These are phyloP conservation scores for Neophaeococcomyces aloes DNA, from an alignment of 2,329 filamentous ascomycete species.

Conservation along the genomic window DNA sequence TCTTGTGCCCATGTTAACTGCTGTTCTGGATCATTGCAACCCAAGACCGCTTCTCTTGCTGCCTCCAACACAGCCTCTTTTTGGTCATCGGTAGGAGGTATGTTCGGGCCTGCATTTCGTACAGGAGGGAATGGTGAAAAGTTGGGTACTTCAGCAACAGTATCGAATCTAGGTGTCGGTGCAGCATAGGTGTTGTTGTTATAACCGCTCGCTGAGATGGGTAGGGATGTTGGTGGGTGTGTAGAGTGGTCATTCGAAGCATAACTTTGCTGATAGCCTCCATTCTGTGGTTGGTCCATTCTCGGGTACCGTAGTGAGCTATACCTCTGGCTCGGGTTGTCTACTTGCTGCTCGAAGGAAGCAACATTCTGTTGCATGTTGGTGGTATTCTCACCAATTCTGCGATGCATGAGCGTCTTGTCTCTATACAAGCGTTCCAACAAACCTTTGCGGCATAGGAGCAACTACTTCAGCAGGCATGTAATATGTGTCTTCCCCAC, in stretches of 20 bases:
- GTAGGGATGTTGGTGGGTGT: not conserved
- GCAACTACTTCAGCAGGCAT: slow-evolving; percentile 56
- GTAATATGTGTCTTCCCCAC: slow-evolving; percentile 57
- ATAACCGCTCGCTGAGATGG: not conserved
- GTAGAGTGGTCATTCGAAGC: not conserved
- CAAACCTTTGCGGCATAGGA: slow-evolving; percentile 57
- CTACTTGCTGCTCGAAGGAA: slow-evolving; percentile 73
- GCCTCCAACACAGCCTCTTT: slow-evolving; percentile 83
- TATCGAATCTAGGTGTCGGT: slow-evolving; percentile 41
- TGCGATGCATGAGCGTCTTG: slow-evolving; percentile 56
- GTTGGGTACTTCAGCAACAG: slow-evolving; percentile 52
- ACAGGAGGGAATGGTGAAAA: slow-evolving; percentile 90
- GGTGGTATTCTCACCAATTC: slow-evolving; percentile 54
- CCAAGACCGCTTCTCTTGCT: slow-evolving; percentile 71
- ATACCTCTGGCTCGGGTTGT: slow-evolving; percentile 7
- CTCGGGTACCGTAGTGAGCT: not conserved
- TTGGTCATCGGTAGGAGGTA: slow-evolving; percentile 87
- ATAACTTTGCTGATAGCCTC: slow-evolving; percentile 1
- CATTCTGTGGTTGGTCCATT: slow-evolving; percentile 2
- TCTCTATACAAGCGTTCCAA: not conserved
- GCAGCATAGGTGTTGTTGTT: slow-evolving; percentile 33
- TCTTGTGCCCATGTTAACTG: slow-evolving; percentile 96
- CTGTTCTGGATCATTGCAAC: slow-evolving; percentile 90
- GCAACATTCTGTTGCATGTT: slow-evolving; percentile 94
- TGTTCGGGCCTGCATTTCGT: slow-evolving; percentile 65